Base-by-base conservation (phyloP, 441 rosid species). In the Corymbia calophylla region DNA sequence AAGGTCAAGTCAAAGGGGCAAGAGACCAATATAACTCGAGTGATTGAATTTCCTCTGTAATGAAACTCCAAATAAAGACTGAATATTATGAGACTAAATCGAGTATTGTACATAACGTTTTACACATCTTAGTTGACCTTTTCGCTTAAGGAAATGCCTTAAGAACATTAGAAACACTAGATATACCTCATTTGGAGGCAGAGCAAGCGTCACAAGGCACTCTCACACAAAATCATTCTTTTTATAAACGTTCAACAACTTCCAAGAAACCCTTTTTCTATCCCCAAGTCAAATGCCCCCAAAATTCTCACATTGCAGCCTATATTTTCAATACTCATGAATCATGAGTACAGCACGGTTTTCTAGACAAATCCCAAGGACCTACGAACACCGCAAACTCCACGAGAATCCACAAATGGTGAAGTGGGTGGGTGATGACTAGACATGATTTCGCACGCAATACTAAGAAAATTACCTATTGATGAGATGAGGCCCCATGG, bases 401-500 rank as follows among this genome's bases (percentile, higher is more conserved):
- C 18, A 73, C 51, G 27, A 39, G 27, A 44, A 73, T 23, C n/a
- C 51, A 73, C 5, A 11, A 12, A 73, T 73, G 51, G n/a, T 21
- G 17, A 39, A 39, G 84, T 25, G 25, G 84, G 84, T 39, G 48
- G n/a, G 39, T 44, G 51, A 77, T 44, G 11, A 39, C 51, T 23
- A 44, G 9, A 13, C 51, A 39, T 44, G 51, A 44, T 44, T 12
- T 2, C 9, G 77, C 77, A 66, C 35, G 77, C 77, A 8, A 17
- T 31, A 9, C 25, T 35, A 39, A 49, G 17, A 29, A 13, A 32
- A 27, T 1, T 16, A 32, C 48, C 35, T 31, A 32, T 35, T 35
- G 23, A 88, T 31, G 51, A 51, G 86, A 31, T 49, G 86, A 66
- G 51, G 86, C 64, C 89, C 73, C 89, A 88, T 73, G 89, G 86